Evolutionary conservation across 768 basidiomycete species (phyloP), one percentile per base, ranked within the genome.

Genomic region (Sporobolomyces roseus): DNA sequence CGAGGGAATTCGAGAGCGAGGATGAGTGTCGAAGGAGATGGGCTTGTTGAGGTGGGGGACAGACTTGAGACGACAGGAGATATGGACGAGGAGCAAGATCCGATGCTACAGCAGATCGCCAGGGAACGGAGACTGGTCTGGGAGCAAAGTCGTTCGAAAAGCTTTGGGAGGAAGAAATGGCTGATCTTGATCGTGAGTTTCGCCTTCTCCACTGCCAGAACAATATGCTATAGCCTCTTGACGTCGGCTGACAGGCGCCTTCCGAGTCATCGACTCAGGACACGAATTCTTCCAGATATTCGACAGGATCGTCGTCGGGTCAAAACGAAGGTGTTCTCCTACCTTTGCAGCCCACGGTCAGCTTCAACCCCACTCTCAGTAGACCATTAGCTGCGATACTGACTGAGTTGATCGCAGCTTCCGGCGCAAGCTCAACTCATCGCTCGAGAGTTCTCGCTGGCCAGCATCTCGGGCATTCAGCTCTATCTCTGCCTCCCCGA

Each of bases 361-460:
- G 70, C 46, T 27, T n/a, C 36, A 16, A 38, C 2, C 16, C 21
- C 12, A 13, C 12, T 46, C 12, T 23, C 21, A 7, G 45, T 41
- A 41, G 17, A 41, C 38, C 38, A 9, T 41, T 41, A 23, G 21
- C 45, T 46, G 45, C 21, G 6, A 3, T 2, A n/a, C 55, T 46
- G 9, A 30, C 29, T 9, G 3, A 4, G 16, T 36, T 21, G 30
- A 3, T 27, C 12, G 33, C 61, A 91, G 90, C 84, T 91, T 82
- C 86, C 85, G 74, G 85, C 83, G 21, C 90, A 92, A 78, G 80
- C 91, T 38, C 83, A 83, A 33, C 87, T 88, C 14, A 90, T 92
- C 68, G 88, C 89, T 6, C 84, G 85, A 56, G 89, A 91, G 77
- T 91, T 86, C 79, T 87, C 85, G 75, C 88, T 91, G 72, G 90